Base-by-base conservation (phyloP, 768 basidiomycete genomes). In the Cystobasidium onofrii region DNA sequence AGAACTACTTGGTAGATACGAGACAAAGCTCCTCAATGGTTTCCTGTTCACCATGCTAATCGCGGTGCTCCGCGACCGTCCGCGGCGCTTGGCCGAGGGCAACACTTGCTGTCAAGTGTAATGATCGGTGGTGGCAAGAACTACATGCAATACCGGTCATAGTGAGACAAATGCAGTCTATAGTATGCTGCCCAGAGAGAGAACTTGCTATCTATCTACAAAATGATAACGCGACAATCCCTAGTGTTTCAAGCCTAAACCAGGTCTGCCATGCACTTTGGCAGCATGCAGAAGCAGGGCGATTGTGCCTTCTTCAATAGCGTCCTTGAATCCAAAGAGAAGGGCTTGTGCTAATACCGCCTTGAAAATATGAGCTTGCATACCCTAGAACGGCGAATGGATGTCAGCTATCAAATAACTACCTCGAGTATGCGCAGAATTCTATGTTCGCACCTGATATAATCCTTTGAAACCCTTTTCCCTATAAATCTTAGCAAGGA, bases 291-390 rank as follows among this genome's bases (percentile, higher is more conserved):
- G 31, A 27, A 75, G 69, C 74, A 93, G 85, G 15, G 85, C 81
- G 69, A 92, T 83, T 0, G 91, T 88, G 86, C 89, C 95, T 2
- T 86, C 86, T 80, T 99, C 96, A 78, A 99, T 94, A 79, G 93
- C 90, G 79, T 97, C 95, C 82, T 99, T 99, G 76, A 92, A 91
- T 84, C 95, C 89, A 84, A 99, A 99, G 66, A 98, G 83, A 76
- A 99, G 84, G 1, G 93, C 95, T 81, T 99, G 96, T 9, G 92
- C 90, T 17, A 99, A 82, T 15, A 97, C 94, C 0, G 95, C 96
- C 81, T 99, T 99, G 64, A 87, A 85, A 73, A 98, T 93, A 81
- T 99, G 96, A 0, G 96, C 94, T 76, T 89, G 85, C 90, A 99
- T 94, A 13, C 96, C 96, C 89, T 94, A 81, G 60, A 74, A 61